Evolutionary conservation across 2,329 filamentous ascomycete genomes (phyloP).

Genomic region (Fusarium praegraminearum): DNA sequence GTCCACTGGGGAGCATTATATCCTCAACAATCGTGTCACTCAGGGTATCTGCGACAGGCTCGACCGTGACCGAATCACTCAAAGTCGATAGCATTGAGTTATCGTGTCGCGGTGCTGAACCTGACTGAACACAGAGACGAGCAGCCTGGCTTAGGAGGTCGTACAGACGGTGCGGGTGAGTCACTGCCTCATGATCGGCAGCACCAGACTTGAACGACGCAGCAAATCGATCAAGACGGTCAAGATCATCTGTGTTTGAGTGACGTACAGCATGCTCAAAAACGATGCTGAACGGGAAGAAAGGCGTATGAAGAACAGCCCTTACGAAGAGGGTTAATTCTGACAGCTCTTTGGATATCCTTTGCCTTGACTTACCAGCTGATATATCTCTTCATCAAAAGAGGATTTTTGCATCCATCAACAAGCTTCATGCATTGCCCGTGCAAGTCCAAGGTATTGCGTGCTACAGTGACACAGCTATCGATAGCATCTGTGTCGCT

Average conservation of each 20-base stretch:
- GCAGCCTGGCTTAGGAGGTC: constrained; percentile 52
- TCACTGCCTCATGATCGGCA: constrained; percentile 30
- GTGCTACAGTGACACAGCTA: constrained; percentile 50
- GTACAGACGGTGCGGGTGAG: constrained; percentile 53
- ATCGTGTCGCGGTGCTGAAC: not conserved
- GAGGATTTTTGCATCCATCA: constrained; percentile 42
- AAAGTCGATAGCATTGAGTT: not conserved
- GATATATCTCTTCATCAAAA: constrained; percentile 52
- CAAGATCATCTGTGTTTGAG: constrained; percentile 16
- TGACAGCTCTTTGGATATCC: fast-evolving
- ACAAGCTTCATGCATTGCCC: constrained; percentile 49
- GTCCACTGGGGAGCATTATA: not conserved
- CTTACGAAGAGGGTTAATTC: constrained; percentile 36
- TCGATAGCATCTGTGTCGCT: constrained; percentile 9
- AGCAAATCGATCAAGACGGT: constrained; percentile 49
- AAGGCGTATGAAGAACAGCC: constrained; percentile 53
- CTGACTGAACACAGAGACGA: constrained; percentile 43
- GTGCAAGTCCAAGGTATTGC: constrained; percentile 52
- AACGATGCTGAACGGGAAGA: constrained; percentile 55
- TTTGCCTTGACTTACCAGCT: constrained; percentile 48
- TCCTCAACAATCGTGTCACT: not conserved
- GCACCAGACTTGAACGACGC: constrained; percentile 46
- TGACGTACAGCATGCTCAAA: constrained; percentile 50
- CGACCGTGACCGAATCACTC: not conserved
- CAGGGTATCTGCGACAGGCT: not conserved